Evolutionary conservation across 2,329 filamentous ascomycete species (phyloP), one percentile per base, ranked within the genome.

Genomic region (Phoma sp.): DNA sequence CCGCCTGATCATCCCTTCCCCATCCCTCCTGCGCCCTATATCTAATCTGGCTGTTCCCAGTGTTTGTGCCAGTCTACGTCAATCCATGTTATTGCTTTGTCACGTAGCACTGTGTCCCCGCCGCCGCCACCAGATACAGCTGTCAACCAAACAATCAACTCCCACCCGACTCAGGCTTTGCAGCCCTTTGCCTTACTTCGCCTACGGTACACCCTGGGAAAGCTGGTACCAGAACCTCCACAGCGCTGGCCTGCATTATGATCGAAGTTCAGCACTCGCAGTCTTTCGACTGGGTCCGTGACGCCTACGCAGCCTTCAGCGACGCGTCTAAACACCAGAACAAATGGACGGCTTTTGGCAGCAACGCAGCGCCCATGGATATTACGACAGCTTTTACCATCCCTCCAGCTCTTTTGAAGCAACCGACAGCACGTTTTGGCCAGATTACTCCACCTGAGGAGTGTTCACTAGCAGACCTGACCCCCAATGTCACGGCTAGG

Each of bases 361-460:
- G 56, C 52, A 47, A 37, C 14, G 17, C 47, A 12, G 38, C 40
- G 23, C 38, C 58, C 2, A 43, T 56, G 30, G 52, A 54, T 18
- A 38, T 40, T 20, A 36, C 46, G 2, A 40, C 59, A 4, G 29
- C 63, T 18, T 70, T 70, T 49, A 64, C 61, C 36, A 66, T 72
- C 20, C 68, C 69, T 4, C 69, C 71, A 9, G 57, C 65, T 14
- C 64, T 73, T 7, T 61, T 72, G 36, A 62, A 60, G 14, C 53
- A 65, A 7, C 58, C 66, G 9, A 57, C 72, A 38, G 67, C 68
- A 53, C 71, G 69, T 5, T 72, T 65, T 32, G 73, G 73, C 28
- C 73, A 74, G 47, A 58, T 74, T 40, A 75, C 73, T 7, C 73
- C 73, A 1, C 73, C 73, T 2, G 72, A 74, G 15, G 69, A 75